Conservation (phyloP, 805 yeast genomes). For the Metschnikowia drakensbergensis region DNA sequence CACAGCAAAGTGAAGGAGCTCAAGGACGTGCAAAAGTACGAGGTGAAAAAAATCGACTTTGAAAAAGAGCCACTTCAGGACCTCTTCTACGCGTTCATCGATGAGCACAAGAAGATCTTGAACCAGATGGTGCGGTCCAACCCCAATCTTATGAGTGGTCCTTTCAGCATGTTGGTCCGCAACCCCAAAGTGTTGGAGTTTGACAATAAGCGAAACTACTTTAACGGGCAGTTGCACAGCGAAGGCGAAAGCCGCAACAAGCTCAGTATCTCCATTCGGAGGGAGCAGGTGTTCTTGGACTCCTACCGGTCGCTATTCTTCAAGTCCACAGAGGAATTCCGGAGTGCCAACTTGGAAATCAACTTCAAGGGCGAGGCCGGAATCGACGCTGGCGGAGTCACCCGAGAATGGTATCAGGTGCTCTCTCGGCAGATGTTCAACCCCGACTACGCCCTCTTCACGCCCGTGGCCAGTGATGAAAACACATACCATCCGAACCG, state of each 20-base stretch:
- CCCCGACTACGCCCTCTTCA: slow-evolving; percentile 88
- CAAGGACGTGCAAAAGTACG: slow-evolving; percentile 55
- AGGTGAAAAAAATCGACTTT: slow-evolving; percentile 61
- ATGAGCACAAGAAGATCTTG: slow-evolving; percentile 78
- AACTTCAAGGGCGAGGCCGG: slow-evolving; percentile 93
- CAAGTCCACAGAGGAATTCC: slow-evolving; percentile 70
- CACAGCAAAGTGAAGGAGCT: slow-evolving; percentile 64
- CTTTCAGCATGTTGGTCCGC: slow-evolving; percentile 82
- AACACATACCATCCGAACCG: slow-evolving; percentile 95
- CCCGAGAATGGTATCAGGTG: slow-evolving; percentile 97
- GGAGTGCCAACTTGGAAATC: slow-evolving; percentile 68
- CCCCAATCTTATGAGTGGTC: slow-evolving; percentile 93
- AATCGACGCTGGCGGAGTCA: slow-evolving; percentile 97
- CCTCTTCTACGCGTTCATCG: slow-evolving; percentile 81
- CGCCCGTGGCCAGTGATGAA: slow-evolving; percentile 87
- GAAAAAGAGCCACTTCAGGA: slow-evolving; percentile 72
- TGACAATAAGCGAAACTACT: slow-evolving; percentile 87
- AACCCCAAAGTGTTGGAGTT: slow-evolving; percentile 89
- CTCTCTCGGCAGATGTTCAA: slow-evolving; percentile 92
- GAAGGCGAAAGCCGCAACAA: slow-evolving; percentile 43
- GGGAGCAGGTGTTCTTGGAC: slow-evolving; percentile 90
- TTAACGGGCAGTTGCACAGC: slow-evolving; percentile 67
- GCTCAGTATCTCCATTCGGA: slow-evolving; percentile 65
- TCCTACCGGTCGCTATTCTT: slow-evolving; percentile 80
- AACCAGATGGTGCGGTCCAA: slow-evolving; percentile 89